Evolutionary conservation across 306 rosid species (phyloP).

Genomic region (Casuarina cunninghamiana): DNA sequence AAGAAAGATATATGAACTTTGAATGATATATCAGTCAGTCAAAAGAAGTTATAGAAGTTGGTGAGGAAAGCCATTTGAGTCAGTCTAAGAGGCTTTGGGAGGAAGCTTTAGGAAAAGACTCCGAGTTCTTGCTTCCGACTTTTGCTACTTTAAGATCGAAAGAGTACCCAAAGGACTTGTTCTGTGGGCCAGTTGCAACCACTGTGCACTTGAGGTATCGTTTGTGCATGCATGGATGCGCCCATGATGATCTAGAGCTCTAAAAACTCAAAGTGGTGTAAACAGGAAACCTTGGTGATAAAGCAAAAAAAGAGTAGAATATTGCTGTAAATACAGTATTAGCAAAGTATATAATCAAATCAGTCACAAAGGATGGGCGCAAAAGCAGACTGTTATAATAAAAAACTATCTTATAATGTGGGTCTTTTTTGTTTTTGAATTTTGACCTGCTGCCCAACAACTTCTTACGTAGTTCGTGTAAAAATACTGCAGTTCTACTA

Average conservation of each 20-base stretch:
- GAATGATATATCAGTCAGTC: conserved; percentile 70
- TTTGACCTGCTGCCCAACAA: too few relatives aligned
- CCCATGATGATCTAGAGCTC: conserved; percentile 1
- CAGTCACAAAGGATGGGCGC: conserved; percentile 28
- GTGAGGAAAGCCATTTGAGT: conserved; percentile 56
- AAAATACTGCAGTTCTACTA: not conserved
- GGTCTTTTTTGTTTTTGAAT: too few relatives aligned
- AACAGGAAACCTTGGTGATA: conserved; percentile 31
- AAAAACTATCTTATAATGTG: not conserved
- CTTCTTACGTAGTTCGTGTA: too few relatives aligned
- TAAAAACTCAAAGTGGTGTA: conserved; percentile 31
- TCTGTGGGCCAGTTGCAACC: conserved; percentile 51
- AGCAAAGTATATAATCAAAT: conserved; percentile 55
- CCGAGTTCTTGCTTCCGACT: conserved; percentile 54
- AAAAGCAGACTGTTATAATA: conserved; percentile 30
- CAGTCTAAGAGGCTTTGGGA: conserved; percentile 48
- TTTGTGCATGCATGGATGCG: conserved; percentile 19
- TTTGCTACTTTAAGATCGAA: conserved; percentile 84
- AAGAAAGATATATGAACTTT: conserved; percentile 54
- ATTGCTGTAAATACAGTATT: conserved; percentile 44
- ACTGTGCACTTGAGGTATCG: conserved; percentile 15
- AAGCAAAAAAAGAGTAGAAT: conserved; percentile 43
- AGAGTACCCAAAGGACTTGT: conserved; percentile 46
- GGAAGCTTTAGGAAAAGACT: conserved; percentile 69
- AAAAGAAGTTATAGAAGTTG: conserved; percentile 66